Conservation (phyloP, 441 rosid species). For the Kokia cookei region DNA sequence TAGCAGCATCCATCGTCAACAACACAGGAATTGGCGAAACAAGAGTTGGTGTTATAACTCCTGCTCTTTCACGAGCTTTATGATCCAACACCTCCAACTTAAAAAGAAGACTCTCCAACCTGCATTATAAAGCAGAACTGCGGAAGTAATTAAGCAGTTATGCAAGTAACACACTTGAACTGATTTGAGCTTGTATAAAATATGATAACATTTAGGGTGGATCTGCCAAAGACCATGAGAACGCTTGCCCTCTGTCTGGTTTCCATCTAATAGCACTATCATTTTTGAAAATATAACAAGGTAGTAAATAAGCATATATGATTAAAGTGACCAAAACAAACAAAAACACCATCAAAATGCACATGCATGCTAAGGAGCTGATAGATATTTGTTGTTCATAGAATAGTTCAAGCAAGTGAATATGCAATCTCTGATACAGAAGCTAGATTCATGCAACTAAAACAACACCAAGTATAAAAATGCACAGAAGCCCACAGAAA, state of each 20-base stretch:
- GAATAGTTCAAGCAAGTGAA: neutral
- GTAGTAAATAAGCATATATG: neutral
- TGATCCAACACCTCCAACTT: slow-evolving; percentile 97
- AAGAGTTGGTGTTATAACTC: slow-evolving; percentile 75
- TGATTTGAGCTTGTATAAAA: neutral
- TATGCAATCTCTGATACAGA: neutral
- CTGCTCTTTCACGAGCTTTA: slow-evolving; percentile 95
- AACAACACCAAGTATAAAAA: neutral
- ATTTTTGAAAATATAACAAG: neutral
- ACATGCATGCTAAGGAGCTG: neutral
- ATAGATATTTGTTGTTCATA: neutral
- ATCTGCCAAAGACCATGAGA: neutral
- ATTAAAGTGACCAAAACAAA: neutral
- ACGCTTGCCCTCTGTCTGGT: neutral
- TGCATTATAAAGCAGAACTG: slow-evolving; percentile 20
- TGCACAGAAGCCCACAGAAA: neutral
- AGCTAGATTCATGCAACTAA: neutral
- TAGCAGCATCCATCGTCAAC: slow-evolving; percentile 73
- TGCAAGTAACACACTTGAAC: neutral
- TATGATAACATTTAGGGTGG: neutral
- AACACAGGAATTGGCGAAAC: slow-evolving; percentile 81
- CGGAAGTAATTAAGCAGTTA: neutral
- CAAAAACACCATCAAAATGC: neutral
- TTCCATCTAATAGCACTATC: neutral
- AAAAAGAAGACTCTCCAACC: slow-evolving; percentile 78